A percentile compares a stretch with the other conserved stretches of the same genome.
Evolutionary conservation across 2,329 filamentous ascomycete species (phyloP).

Genomic region (Venturia effusa): DNA sequence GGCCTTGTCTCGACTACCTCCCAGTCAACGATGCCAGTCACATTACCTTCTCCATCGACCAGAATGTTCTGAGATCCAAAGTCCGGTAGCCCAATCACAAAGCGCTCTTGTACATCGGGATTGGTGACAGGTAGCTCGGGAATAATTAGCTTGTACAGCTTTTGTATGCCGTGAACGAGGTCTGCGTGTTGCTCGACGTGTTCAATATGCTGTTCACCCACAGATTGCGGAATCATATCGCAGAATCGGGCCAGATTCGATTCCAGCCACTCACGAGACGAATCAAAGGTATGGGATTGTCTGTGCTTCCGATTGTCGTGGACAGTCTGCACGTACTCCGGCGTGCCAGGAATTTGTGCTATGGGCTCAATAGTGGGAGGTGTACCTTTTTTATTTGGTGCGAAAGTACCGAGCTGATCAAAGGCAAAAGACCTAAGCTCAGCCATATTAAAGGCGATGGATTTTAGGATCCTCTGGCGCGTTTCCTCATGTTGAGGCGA

Average conservation of each 20-base stretch:
- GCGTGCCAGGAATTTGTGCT: not conserved
- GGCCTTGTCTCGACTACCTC: not conserved
- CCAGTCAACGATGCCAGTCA: conserved; percentile 16
- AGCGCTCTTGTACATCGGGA: not conserved
- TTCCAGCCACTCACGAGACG: not conserved
- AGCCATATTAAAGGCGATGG: not conserved
- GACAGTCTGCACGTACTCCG: not conserved
- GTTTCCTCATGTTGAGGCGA: not conserved
- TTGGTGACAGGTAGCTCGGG: not conserved
- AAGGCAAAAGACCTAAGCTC: not conserved
- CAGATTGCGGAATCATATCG: not conserved
- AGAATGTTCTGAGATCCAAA: conserved; percentile 16
- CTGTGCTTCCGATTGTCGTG: not conserved
- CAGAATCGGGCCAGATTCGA: not conserved
- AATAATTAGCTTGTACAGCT: not conserved
- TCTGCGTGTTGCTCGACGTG: not conserved
- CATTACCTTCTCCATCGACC: conserved; percentile 13
- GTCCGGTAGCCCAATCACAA: not conserved
- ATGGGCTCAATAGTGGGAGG: not conserved
- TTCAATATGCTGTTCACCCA: not conserved
- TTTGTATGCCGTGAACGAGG: not conserved
- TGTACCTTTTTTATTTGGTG: not conserved
- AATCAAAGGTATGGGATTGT: not conserved
- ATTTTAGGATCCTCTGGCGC: conserved; percentile 5
- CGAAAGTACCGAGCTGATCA: not conserved